Evolutionary conservation across 2,329 filamentous ascomycete genomes (phyloP), one percentile per base, ranked within the genome.

Genomic region (Camillea tinctor): DNA sequence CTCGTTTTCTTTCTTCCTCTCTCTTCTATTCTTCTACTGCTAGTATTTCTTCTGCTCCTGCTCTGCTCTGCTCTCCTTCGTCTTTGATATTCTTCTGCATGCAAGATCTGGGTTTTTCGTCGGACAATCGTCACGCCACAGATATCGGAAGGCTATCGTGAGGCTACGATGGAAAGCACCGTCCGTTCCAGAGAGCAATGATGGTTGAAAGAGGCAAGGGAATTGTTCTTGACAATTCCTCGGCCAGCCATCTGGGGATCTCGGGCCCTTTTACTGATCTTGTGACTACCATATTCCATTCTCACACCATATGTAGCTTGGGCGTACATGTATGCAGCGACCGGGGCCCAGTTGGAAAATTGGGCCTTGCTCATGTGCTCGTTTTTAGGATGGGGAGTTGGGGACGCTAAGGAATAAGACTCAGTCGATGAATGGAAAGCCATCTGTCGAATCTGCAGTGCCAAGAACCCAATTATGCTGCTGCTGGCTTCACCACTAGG

Each of bases 311-410:
- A 17, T n/a, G 36, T 30, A 54, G 63, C 59, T 62, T 59, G 60
- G 58, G 58, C 54, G 59, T 62, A 57, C 58, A 54, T 51, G 58
- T 66, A 66, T 64, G 64, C 64, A 65, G 55, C 56, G 49, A 44
- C 36, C 36, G n/a, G 36, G 36, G 36, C 13, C 6, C 58, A 19
- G 50, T 20, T 19, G 26, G 54, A 62, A 66, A 66, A 67, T 51
- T 55, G 62, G 65, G 64, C 60, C 64, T 64, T 64, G 65, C 64
- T 65, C 64, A 67, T 66, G 65, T 67, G 64, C 36, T 44, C 36
- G 36, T 44, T 44, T 44, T 44, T 15, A n/a, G 17, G 36, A 44
- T 44, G 36, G 58, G 60, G 60, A 57, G 55, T 59, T 60, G 58
- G 64, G 59, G 62, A 62, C 64, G 64, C 62, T 66, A 64, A n/a